Evolutionary conservation across 2,329 filamentous ascomycete genomes (phyloP).

Genomic region (Thielaviopsis euricoi): DNA sequence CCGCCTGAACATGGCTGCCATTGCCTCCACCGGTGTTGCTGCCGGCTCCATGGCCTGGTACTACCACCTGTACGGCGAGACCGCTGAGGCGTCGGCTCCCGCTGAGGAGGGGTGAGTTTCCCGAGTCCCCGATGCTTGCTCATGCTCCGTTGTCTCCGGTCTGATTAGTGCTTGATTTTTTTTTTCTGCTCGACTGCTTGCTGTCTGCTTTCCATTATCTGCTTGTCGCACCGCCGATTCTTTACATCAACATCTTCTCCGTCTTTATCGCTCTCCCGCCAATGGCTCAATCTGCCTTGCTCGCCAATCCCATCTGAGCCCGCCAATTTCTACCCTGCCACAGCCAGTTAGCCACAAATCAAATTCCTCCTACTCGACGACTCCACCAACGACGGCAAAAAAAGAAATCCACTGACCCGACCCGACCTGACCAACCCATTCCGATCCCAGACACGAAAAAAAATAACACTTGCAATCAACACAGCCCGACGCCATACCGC

Average conservation of each 20-base stretch:
- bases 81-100: slow-evolving; percentile 76
- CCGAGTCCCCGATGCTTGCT: background rate
- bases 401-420: background rate
- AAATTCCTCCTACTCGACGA: background rate
- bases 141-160: background rate
- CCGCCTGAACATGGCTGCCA: slow-evolving; percentile 72
- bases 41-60: slow-evolving; percentile 91
- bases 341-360: background rate
- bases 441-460: background rate
- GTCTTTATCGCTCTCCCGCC: background rate
- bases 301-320: background rate
- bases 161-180: background rate
- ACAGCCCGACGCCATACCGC: background rate
- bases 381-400: background rate
- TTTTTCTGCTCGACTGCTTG: background rate
- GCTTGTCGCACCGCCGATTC: background rate
- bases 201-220: background rate
- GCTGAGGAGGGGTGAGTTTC: slow-evolving; percentile 90
- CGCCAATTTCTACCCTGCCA: background rate
- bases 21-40: slow-evolving; percentile 72
- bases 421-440: no score
- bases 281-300: background rate
- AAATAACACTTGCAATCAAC: background rate
- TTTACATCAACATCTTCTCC: background rate
- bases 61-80: slow-evolving; percentile 85